A percentile compares a stretch with the other conserved stretches of the same genome.
These are phyloP conservation scores for Citrus australasica DNA, from an alignment of 345 rosid species.

Conservation along the genomic window DNA sequence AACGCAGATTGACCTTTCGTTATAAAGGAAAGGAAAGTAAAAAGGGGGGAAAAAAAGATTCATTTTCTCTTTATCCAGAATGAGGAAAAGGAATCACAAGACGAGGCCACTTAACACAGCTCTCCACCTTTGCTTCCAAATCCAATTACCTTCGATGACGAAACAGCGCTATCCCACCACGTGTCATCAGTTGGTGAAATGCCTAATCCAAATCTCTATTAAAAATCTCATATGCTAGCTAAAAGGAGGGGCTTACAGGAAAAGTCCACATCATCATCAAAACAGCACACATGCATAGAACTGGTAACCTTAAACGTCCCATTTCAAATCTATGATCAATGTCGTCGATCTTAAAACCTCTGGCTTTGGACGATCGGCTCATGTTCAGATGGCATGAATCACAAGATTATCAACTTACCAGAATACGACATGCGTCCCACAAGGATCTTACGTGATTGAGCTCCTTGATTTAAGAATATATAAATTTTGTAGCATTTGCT, in stretches of 20 bases:
- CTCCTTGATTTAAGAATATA: too few species aligned
- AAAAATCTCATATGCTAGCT: too few species aligned
- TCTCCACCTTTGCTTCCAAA: conserved; percentile 27
- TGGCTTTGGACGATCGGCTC: not conserved
- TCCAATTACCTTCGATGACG: conserved; percentile 1
- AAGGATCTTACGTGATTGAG: too few species aligned
- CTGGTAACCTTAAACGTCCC: not conserved
- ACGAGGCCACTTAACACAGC: conserved; percentile 5
- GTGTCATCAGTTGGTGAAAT: conserved; percentile 14
- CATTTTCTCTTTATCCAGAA: conserved; percentile 8
- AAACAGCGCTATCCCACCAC: conserved; percentile 8
- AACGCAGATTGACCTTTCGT: not conserved
- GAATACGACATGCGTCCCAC: not conserved
- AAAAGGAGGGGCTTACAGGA: not conserved
- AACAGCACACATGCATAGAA: not conserved
- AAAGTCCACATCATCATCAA: not conserved
- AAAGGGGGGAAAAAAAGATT: not conserved
- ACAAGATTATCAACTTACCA: not conserved
- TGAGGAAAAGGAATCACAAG: conserved; percentile 11
- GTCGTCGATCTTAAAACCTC: not conserved
- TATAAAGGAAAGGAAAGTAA: not conserved
- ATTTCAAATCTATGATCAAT: not conserved
- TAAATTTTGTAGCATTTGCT: too few species aligned
- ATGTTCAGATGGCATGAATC: not conserved
- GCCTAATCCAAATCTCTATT: conserved; percentile 9